Conservation (phyloP, 2,329 filamentous ascomycete species). For the Raffaelea ambrosiae region DNA sequence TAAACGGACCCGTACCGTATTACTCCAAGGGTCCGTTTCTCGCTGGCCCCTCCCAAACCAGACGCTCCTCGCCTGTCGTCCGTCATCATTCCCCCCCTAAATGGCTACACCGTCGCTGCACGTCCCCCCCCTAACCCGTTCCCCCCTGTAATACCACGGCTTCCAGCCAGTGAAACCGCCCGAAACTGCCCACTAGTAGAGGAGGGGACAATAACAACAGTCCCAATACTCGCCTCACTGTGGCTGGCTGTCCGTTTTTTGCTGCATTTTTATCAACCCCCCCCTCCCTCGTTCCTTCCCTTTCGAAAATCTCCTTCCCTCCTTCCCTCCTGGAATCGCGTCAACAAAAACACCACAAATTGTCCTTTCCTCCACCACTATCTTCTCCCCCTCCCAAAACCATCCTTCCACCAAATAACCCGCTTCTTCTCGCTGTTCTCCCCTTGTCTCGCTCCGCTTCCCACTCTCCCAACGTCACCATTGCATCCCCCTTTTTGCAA, state of each 20-base stretch:
- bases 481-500: background rate
- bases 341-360: slow-evolving; percentile 6
- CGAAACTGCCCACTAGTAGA: slow-evolving; percentile 4
- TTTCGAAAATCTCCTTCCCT: slow-evolving; percentile 2
- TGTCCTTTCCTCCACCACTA: background rate
- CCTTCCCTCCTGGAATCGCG: slow-evolving; percentile 1
- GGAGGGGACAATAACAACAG: too few species aligned
- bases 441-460: background rate
- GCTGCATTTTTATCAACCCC: background rate
- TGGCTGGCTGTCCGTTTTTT: background rate
- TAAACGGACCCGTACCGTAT: too few species aligned
- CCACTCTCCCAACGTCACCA: slow-evolving; percentile 3
- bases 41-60: too few species aligned
- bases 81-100: too few species aligned
- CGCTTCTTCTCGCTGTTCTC: slow-evolving; percentile 1
- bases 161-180: slow-evolving; percentile 4
- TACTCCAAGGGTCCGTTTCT: too few species aligned
- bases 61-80: too few species aligned
- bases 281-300: background rate
- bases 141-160: background rate
- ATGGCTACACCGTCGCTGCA: too few species aligned
- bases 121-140: background rate
- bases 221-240: slow-evolving; percentile 2
- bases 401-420: slow-evolving; percentile 4
- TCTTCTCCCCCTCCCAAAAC: background rate